Evolutionary conservation across 805 yeast species (phyloP).

Genomic region (Ogataea thermomethanolica): DNA sequence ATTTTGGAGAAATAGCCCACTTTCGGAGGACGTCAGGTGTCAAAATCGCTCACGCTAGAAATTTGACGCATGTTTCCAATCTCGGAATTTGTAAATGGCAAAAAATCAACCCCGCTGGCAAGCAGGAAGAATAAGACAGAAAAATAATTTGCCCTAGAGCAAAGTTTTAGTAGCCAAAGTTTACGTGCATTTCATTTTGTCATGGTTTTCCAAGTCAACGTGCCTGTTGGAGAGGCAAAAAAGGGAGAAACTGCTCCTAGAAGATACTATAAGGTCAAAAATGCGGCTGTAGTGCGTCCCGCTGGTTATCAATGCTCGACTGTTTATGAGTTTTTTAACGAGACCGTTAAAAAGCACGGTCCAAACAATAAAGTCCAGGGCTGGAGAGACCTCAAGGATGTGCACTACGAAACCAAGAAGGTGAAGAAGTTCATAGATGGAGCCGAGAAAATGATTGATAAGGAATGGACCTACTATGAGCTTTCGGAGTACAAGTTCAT

Average conservation of each 20-base stretch:
- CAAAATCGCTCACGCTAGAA: neutral
- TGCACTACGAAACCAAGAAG: constrained; percentile 72
- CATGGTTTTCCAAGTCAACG: constrained; percentile 38
- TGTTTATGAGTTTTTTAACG: constrained; percentile 64
- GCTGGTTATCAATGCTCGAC: constrained; percentile 59
- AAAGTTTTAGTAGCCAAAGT: too few relatives aligned
- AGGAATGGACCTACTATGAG: constrained; percentile 87
- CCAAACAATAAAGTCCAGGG: constrained; percentile 56
- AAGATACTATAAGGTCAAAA: constrained; percentile 52
- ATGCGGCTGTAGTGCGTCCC: constrained; percentile 55
- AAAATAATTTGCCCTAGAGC: too few relatives aligned
- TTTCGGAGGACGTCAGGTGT: too few relatives aligned
- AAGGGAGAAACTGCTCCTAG: constrained; percentile 83
- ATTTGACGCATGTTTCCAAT: neutral
- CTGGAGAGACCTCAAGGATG: constrained; percentile 70
- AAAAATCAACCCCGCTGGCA: too few relatives aligned
- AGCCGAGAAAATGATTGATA: constrained; percentile 63
- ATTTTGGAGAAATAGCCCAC: too few relatives aligned
- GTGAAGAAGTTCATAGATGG: constrained; percentile 80
- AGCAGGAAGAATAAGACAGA: too few relatives aligned
- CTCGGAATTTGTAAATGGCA: too few relatives aligned
- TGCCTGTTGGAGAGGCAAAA: constrained; percentile 67
- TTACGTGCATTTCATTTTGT: neutral
- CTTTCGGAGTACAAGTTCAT: constrained; percentile 66
- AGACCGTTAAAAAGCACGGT: constrained; percentile 57